Evolutionary conservation across 83 land plant genomes (phyloP), one percentile per base, ranked within the genome.

Genomic region (Diphasiastrum complanatum): DNA sequence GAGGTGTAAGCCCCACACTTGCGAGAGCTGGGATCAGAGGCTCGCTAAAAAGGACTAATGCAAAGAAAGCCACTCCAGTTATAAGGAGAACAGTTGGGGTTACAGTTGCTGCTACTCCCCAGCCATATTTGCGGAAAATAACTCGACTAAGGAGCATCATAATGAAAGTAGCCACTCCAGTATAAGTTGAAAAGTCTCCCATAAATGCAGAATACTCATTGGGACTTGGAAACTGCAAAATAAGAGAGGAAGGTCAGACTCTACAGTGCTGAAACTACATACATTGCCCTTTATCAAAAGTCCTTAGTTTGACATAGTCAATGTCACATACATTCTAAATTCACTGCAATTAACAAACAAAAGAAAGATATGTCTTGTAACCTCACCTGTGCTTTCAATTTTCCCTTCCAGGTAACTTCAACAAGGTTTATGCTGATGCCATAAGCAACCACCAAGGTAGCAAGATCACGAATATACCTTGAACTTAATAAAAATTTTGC

Each of bases 61-160:
- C 89, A 78, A 95, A 95, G 81, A 95, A 95, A 26, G 83, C 99
- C 51, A 90, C 83, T 71, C 99, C 95, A 8, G 99, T 95, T n/a
- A 85, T 55, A 2, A 95, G 95, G 27, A 95, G 67, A 48, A 95
- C 91, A 4, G 95, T 81, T 16, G 99, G 99, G 37, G 99, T 95
- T 54, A 90, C 87, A 34, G 70, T 69, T 14, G 97, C 99, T 27
- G 97, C 99, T 35, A 85, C 99, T 61, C 99, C 99, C 99, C 99
- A 95, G 34, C 97, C 99, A 69, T 79, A 85, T 61, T 83, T 95
- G 47, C 79, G 61, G 62, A 95, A 88, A 19, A 95, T 85, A 51
- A 63, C 65, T 41, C 88, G 78, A 53, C 99, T 85, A 10, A 95
- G 73, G 34, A 95, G 61, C 99, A 95, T 95, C 99, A 95, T 95